A percentile compares a stretch with the other conserved stretches of the same genome.
phyloP scores from a whole-genome alignment of 2,329 filamentous ascomycete genomes.

The Neurospora sp. region DNA sequence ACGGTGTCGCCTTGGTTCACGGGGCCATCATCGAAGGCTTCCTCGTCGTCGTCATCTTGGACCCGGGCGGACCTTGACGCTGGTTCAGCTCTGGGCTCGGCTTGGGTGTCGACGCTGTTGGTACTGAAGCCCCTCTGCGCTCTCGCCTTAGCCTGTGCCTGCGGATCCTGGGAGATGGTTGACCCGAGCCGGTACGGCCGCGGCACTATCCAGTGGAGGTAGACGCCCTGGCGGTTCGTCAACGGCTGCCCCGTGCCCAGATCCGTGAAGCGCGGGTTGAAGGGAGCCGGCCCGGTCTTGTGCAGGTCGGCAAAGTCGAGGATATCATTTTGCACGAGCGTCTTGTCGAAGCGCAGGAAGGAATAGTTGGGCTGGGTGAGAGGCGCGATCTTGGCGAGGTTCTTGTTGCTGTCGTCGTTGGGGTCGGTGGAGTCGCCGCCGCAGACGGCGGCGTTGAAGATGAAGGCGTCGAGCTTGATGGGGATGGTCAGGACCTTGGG shows the following conservation, averaged over 20 bases:
- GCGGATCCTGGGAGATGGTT: neutral
- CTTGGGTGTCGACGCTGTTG: neutral
- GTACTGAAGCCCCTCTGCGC: neutral
- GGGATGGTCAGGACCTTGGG: neutral
- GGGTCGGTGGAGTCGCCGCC: slow-evolving; percentile 4
- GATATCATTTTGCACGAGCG: slow-evolving; percentile 28
- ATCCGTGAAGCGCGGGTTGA: slow-evolving; percentile 28
- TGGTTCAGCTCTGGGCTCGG: neutral
- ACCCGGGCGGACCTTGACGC: no score
- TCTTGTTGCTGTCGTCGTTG: neutral
- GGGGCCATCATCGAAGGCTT: no score
- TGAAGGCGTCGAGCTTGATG: slow-evolving; percentile 13
- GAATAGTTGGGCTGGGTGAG: slow-evolving; percentile 38
- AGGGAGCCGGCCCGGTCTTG: slow-evolving; percentile 19
- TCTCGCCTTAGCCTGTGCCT: neutral
- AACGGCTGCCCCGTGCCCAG: slow-evolving; percentile 17
- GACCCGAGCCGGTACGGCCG: slow-evolving; percentile 24
- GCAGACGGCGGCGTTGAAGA: slow-evolving; percentile 22
- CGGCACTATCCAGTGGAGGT: slow-evolving; percentile 33
- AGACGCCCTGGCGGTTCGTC: slow-evolving; percentile 27
- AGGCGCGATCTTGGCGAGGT: slow-evolving; percentile 25
- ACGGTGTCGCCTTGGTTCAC: neutral
- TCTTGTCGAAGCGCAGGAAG: slow-evolving; percentile 27
- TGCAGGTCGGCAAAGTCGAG: slow-evolving; percentile 28
- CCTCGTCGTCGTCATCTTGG: no score